Percentiles rank a stretch among this genome's conserved stretches.
Conservation (phyloP, 75 land plant genomes). For the Cunninghamia lanceolata region DNA sequence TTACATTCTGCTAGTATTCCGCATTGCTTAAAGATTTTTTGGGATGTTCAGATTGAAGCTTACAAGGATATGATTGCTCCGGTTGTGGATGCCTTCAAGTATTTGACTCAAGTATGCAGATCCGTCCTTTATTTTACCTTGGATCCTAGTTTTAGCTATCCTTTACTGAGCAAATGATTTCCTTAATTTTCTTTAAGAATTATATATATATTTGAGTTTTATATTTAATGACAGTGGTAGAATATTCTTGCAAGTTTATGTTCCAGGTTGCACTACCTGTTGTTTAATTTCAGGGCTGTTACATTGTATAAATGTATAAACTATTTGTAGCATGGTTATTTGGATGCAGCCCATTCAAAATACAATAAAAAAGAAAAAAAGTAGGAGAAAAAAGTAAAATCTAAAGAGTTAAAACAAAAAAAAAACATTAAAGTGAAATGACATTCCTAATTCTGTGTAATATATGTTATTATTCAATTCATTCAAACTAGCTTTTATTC, state of each 20-base stretch:
- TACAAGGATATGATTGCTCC: conserved; percentile 99
- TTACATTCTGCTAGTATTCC: background rate
- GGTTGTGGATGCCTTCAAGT: conserved; percentile 99
- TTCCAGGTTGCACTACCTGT: too few relatives aligned
- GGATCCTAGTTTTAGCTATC: background rate
- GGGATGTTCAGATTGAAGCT: conserved; percentile 88
- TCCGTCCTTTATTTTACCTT: background rate
- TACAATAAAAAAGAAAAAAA: too few relatives aligned
- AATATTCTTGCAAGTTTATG: background rate
- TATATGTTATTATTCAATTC: too few relatives aligned
- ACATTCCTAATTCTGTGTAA: too few relatives aligned
- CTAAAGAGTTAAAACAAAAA: too few relatives aligned
- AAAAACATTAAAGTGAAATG: too few relatives aligned
- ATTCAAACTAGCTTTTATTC: too few relatives aligned
- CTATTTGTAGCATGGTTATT: too few relatives aligned
- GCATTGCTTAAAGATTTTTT: background rate
- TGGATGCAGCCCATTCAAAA: too few relatives aligned
- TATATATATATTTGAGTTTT: background rate
- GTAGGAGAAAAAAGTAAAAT: too few relatives aligned
- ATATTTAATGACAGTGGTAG: background rate
- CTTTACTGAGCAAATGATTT: background rate
- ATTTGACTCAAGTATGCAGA: conserved; percentile 87
- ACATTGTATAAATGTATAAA: too few relatives aligned
- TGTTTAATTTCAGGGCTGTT: too few relatives aligned
- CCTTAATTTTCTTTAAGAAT: background rate